Base-by-base conservation (phyloP, 1,139 yeast species). In the Pichia sp. region DNA sequence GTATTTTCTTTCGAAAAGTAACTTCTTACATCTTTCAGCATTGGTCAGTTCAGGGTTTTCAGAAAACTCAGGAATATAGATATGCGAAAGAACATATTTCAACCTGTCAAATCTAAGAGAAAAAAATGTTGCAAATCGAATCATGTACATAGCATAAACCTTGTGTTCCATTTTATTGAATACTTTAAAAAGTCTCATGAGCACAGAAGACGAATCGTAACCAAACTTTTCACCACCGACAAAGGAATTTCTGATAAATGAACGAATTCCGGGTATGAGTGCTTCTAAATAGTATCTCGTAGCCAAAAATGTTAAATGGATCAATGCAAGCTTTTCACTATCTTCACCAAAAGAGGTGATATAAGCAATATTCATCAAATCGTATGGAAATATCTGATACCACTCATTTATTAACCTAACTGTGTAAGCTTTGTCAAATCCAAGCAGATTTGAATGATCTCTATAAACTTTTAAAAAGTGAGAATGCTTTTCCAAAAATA, bases 301-400 rank as follows among this genome's bases (percentile, higher is more conserved):
- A 2, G 50, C 36, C 4, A 48, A 11, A 26, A 24, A 46, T 3
- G 42, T 21, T 8, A 47, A 31, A 28, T 40, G 31, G 14, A 44
- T 28, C 4, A 45, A 12, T 9, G 35, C 18, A 17, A 40, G 4
- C 11, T 19, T 26, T 23, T 41, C 36, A 12, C 5, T 38, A 15
- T 41, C 39, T 14, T 39, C 38, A 31, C 18, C 23, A 14, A 21
- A 12, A 5, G 15, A 10, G 3, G 11, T 20, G 3, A 26, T 26
- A 2, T 36, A 34, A 1, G 15, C 28, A 1, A 45, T 19, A 28
- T 42, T 40, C 11, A 22, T 23, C 15, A 46, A 33, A 32, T 46
- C 38, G 24, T 37, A 30, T 15, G 51, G 51, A 15, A 39, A 22
- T 5, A 48, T 46, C 28, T 42, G 43, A 31, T 39, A 41, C 36